Conservation (phyloP, 495 filamentous ascomycete genomes). For the Aspergillus heteromorphus region DNA sequence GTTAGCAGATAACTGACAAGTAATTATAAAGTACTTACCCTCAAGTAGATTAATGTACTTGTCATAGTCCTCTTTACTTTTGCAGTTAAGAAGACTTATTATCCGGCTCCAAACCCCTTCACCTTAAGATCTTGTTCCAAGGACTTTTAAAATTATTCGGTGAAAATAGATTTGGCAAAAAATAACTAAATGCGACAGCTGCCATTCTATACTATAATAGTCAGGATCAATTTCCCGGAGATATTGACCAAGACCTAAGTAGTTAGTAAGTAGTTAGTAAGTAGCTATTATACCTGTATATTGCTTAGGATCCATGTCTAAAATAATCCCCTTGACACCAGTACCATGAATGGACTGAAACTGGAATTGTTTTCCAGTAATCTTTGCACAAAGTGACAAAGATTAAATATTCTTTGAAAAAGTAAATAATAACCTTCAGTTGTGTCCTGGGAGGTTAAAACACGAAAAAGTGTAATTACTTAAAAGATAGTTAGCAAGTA, state of each 20-base stretch:
- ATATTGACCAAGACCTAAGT: slow-evolving; percentile 3
- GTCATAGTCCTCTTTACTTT: slow-evolving; percentile 7
- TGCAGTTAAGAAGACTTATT: slow-evolving; percentile 5
- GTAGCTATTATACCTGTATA: slow-evolving; percentile 5
- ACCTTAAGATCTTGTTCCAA: neutral
- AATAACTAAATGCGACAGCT: slow-evolving; percentile 1
- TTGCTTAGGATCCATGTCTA: slow-evolving; percentile 5
- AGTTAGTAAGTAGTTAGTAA: slow-evolving; percentile 1
- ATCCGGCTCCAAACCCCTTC: slow-evolving; percentile 5
- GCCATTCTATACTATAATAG: neutral
- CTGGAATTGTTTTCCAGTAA: neutral
- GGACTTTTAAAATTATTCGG: neutral
- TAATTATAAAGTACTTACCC: slow-evolving; percentile 3
- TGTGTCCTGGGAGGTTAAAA: neutral
- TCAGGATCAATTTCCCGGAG: slow-evolving; percentile 3
- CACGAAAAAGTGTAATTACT: slow-evolving; percentile 5
- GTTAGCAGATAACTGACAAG: slow-evolving; percentile 4
- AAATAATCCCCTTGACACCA: slow-evolving; percentile 9
- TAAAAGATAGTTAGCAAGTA: slow-evolving; percentile 3
- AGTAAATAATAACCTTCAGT: slow-evolving; percentile 8
- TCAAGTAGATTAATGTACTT: neutral
- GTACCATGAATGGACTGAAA: slow-evolving; percentile 7
- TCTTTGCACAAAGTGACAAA: neutral
- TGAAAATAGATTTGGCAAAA: slow-evolving; percentile 6
- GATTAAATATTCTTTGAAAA: slow-evolving; percentile 2